Evolutionary conservation across 2,329 filamentous ascomycete genomes (phyloP).

Genomic region (Fulvia fulva): DNA sequence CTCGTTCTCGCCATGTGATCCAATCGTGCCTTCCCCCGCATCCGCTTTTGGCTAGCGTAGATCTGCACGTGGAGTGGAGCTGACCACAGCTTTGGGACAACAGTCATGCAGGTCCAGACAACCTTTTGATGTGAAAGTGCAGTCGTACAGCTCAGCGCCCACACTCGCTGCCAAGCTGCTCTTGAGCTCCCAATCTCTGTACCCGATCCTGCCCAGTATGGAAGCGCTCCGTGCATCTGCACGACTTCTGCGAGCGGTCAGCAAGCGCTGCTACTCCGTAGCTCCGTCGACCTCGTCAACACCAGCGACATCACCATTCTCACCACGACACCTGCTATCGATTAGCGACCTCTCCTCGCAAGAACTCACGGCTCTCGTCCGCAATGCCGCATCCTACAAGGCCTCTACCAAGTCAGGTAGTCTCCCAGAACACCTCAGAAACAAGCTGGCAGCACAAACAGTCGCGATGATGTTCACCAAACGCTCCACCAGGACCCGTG

Average conservation of each 20-base stretch:
- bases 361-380: slow-evolving; percentile 78
- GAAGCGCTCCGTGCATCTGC: slow-evolving; percentile 21
- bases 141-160: too few species aligned
- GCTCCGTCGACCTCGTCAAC: slow-evolving; percentile 29
- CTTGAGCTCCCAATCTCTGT: too few species aligned
- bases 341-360: slow-evolving; percentile 77
- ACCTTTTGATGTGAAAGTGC: too few species aligned
- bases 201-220: too few species aligned
- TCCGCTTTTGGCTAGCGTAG: not conserved
- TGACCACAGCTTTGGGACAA: not conserved
- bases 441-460: slow-evolving; percentile 68
- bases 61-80: not conserved
- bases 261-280: slow-evolving; percentile 25
- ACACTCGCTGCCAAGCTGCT: too few species aligned
- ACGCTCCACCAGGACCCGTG: slow-evolving; percentile 84
- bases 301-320: slow-evolving; percentile 51
- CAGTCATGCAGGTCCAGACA: not conserved
- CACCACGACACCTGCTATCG: slow-evolving; percentile 83
- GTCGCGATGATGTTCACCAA: slow-evolving; percentile 98
- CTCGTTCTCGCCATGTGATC: not conserved
- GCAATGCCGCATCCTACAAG: slow-evolving; percentile 77
- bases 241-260: too few species aligned
- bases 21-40: not conserved
- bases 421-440: slow-evolving; percentile 57
- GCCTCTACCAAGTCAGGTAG: slow-evolving; percentile 65